Base-by-base conservation (phyloP, 441 rosid genomes). In the Mallotus repandus region DNA sequence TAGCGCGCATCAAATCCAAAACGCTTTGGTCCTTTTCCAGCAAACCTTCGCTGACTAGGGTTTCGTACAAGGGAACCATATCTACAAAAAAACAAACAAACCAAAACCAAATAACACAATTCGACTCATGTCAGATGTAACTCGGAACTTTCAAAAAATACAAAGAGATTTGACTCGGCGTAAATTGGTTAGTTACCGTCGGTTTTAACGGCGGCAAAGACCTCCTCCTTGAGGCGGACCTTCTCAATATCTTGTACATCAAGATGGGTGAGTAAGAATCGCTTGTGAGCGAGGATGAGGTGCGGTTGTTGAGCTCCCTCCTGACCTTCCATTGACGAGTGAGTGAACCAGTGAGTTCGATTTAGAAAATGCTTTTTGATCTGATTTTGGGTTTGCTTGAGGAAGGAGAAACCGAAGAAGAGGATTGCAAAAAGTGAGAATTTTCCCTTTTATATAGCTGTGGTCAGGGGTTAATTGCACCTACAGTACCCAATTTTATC, bases 271-370 rank as follows among this genome's bases (percentile, higher is more conserved):
- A 96, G 84, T 65, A 89, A 98, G 81, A 92, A 96, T 67, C 85
- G 90, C 82, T 91, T 91, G 89, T 91, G 69, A 0, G 92, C 97
- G 21, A 96, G 92, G n/a, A 87, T 79, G 32, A 96, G 93, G 55
- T 91, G 98, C 57, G 96, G 85, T 70, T 94, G 96, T 81, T 91
- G 98, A 69, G 87, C 71, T 84, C 93, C 99, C 49, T 94, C 99
- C 8, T 87, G 84, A 18, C 78, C 84, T 78, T 96, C 98, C 99
- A 96, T 96, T 73, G 57, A 83, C 72, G 66, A 49, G 70, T 18
- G 73, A 72, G 58, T 43, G 66, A 54, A 46, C 71, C 68, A 2
- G 78, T 50, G 81, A 62, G 64, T 53, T 13, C 43, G 76, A 73
- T 74, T 68, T 49, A 55, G 8, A 9, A 52, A 16, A 19, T 38